Conservation (phyloP, 2,329 filamentous ascomycete genomes). For the Xylaria sp. region DNA sequence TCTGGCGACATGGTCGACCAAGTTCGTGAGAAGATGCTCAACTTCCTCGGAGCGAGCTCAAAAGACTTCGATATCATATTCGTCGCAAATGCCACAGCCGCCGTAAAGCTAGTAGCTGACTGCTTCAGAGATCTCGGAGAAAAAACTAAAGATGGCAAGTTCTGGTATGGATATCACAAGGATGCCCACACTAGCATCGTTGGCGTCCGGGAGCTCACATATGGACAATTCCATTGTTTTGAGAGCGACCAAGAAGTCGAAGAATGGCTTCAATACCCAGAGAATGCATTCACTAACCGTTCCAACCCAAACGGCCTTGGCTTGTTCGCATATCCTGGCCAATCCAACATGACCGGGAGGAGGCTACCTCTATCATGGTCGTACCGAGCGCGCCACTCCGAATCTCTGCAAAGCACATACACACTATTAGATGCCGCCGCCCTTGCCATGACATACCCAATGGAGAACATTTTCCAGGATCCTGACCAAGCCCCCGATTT, state of each 20-base stretch:
- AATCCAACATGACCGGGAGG: slow-evolving; percentile 76
- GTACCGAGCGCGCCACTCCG: slow-evolving; percentile 50
- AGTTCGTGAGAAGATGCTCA: slow-evolving; percentile 63
- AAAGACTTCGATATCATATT: slow-evolving; percentile 76
- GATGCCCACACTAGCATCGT: slow-evolving; percentile 73
- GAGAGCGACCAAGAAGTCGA: slow-evolving; percentile 64
- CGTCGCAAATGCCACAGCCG: slow-evolving; percentile 91
- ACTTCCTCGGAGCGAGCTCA: slow-evolving; percentile 68
- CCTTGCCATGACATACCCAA: slow-evolving; percentile 69
- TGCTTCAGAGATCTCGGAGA: slow-evolving; percentile 65
- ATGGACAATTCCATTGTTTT: slow-evolving; percentile 67
- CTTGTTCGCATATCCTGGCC: slow-evolving; percentile 73
- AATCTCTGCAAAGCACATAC: slow-evolving; percentile 56
- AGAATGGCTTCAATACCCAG: slow-evolving; percentile 54
- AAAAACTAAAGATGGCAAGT: slow-evolving; percentile 57
- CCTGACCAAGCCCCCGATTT: slow-evolving; percentile 67
- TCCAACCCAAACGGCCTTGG: slow-evolving; percentile 50
- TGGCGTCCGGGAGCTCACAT: slow-evolving; percentile 74
- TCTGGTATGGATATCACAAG: slow-evolving; percentile 70
- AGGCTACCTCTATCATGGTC: slow-evolving; percentile 70
- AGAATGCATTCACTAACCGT: slow-evolving; percentile 42
- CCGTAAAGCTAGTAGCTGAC: slow-evolving; percentile 77
- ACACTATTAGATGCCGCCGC: slow-evolving; percentile 72
- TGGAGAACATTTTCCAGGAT: slow-evolving; percentile 64
- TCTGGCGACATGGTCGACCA: slow-evolving; percentile 68